Base-by-base conservation (phyloP, 2,329 filamentous ascomycete species). In the Rhinocladiella mackenziei region DNA sequence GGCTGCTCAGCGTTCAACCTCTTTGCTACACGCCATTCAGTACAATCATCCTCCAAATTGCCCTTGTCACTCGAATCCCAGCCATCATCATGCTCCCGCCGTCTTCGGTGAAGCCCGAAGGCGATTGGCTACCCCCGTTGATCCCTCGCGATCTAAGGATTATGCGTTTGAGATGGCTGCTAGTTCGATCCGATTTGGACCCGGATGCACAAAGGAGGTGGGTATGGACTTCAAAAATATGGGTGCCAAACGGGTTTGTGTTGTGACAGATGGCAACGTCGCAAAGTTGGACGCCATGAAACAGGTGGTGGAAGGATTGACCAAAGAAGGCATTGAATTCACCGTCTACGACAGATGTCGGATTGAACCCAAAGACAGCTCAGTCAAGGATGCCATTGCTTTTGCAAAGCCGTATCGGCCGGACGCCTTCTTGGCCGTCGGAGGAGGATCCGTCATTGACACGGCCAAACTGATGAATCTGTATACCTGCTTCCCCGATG, bases 151-250 rank as follows among this genome's bases (percentile, higher is more conserved):
- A 53, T 78, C 89, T 60, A 95, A 94, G 64, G 92, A 98, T 65
- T 98, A 98, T 69, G 92, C 92, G 10, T 98, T 98, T 62, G 92
- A 98, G 66, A 94, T 98, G 91, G 92, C 92, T 0, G 89, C 92
- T 1, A 94, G 87, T 1, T 87, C 84, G 19, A 96, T 98, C 60
- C 81, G 92, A 9, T 98, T 97, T 59, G 92, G 92, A 0, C 87
- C 88, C 0, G 92, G 92, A 4, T 86, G 84, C 44, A 98, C 92
- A 17, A 87, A 88, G 65, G 92, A 98, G 67, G 89, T 98, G 14
- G 92, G 92, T 54, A 97, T 97, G 92, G 92, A 98, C 67, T 83
- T 97, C 56, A 84, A 81, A 68, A 97, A 98, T 63, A 76, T 98
- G 74, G 85, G 86, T 10, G 82, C 84, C 5, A 85, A 87, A 71